Base-by-base conservation (phyloP, 78 protist species). In the Creolimax fragrantissima region DNA sequence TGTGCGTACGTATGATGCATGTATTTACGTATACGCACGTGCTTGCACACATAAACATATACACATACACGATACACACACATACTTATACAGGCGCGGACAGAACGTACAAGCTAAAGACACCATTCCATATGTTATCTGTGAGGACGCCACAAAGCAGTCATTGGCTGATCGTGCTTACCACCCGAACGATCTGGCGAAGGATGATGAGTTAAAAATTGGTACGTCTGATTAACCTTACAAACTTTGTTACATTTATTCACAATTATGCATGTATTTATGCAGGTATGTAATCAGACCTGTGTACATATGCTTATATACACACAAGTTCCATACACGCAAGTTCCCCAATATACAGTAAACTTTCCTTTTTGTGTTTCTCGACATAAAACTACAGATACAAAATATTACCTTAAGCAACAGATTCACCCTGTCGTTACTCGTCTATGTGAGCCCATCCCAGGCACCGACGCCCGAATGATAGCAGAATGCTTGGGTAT, bases 111-210 rank as follows among this genome's bases (percentile, higher is more conserved):
- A 94, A 3, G 92, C 89, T 3, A 97, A 97, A 67, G 99, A 96
- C n/a, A 89, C 94, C 91, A 96, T 98, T 3, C 97, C 93, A 45
- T 99, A 97, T 89, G 96, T 99, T 35, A 93, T 99, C 66, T 96
- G 97, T 90, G 41, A 2, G 35, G 95, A 94, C 3, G 93, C 3
- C 41, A 42, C 58, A 24, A 47, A 41, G 39, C 36, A 32, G 81
- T 81, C 90, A 2, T 3, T 41, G 3, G 90, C 94, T 17, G 84
- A 89, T 36, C 92, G 94, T 44, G 95, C 95, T 3, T 3, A 66
- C 41, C 93, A 91, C 43, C 96, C 95, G 7, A 93, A 91, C 42
- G 81, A 92, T 36, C 92, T 95, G 24, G 85, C 44, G 39, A 4
- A 42, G 58, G 6, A 5, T 2, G 74, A 4, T 6, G 32, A 0